Conservation (phyloP, 2,329 filamentous ascomycete species). For the Colletotrichum melonis region DNA sequence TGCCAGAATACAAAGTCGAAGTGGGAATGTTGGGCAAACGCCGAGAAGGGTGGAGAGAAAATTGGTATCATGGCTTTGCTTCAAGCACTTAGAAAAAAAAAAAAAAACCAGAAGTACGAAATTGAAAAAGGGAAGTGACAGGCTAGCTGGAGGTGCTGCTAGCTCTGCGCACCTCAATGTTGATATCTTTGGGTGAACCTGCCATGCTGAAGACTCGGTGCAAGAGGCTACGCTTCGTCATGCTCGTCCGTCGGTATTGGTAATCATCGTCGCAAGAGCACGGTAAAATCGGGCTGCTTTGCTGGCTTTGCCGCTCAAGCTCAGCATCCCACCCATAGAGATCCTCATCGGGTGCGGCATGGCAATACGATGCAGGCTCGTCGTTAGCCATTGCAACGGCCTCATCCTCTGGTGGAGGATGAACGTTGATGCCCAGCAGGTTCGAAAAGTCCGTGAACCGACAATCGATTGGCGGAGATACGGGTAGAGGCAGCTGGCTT, state of each 20-base stretch:
- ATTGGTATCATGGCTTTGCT: constrained; percentile 15
- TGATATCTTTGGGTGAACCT: constrained; percentile 22
- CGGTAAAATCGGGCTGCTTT: background rate
- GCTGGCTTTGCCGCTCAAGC: constrained; percentile 45
- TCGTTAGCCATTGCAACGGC: constrained; percentile 43
- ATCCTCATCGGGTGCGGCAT: constrained; percentile 49
- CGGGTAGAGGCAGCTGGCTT: constrained; percentile 7
- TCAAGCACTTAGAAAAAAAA: background rate
- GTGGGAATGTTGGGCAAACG: background rate
- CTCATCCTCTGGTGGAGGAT: constrained; percentile 41
- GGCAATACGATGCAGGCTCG: constrained; percentile 43
- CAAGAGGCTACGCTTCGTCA: constrained; percentile 48
- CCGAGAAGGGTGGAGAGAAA: constrained; percentile 1
- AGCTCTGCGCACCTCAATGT: constrained; percentile 24
- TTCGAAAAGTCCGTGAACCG: constrained; percentile 51
- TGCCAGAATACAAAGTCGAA: constrained; percentile 22
- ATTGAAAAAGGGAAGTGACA: background rate
- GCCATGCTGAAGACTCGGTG: constrained; percentile 52
- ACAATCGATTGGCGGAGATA: constrained; percentile 9
- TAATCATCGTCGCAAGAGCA: constrained; percentile 36
- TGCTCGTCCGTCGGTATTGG: constrained; percentile 42
- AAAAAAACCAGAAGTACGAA: background rate
- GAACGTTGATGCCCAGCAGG: constrained; percentile 48
- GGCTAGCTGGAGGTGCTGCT: constrained; percentile 32
- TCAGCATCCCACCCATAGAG: constrained; percentile 67